phyloP scores from a whole-genome alignment of 2,329 filamentous ascomycete genomes.

The Samsoniella hepiali region DNA sequence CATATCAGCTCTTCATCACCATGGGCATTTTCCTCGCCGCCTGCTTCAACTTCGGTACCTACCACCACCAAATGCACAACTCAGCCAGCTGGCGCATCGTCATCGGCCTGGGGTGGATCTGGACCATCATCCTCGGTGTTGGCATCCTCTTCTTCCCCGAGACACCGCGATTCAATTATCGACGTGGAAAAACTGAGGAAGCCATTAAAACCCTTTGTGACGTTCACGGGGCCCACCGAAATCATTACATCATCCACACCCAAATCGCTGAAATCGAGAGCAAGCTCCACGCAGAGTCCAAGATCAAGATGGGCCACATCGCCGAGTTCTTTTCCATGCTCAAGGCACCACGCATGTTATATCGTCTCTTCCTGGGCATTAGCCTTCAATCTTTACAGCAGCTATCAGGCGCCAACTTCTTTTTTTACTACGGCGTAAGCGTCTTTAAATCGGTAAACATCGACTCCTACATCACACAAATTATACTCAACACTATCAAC shows the following conservation, averaged over 20 bases:
- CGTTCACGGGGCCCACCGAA: constrained; percentile 44
- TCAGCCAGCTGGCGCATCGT: constrained; percentile 60
- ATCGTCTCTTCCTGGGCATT: constrained; percentile 59
- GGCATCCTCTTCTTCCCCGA: constrained; percentile 51
- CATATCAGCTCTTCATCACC: constrained; percentile 71
- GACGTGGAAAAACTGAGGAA: constrained; percentile 44
- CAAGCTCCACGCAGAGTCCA: constrained; percentile 49
- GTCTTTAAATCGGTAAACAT: constrained; percentile 45
- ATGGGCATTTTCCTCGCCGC: constrained; percentile 62
- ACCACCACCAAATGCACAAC: constrained; percentile 39
- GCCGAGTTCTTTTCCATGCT: constrained; percentile 58
- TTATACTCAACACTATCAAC: constrained; percentile 66
- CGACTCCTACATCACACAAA: constrained; percentile 63
- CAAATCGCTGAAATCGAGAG: constrained; percentile 53
- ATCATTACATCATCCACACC: constrained; percentile 43
- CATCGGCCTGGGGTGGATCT: constrained; percentile 51
- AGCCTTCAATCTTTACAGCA: constrained; percentile 64
- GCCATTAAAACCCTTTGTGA: constrained; percentile 46
- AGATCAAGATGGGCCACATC: constrained; percentile 38
- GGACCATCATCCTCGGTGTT: constrained; percentile 45
- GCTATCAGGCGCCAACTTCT: constrained; percentile 59
- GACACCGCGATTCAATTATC: constrained; percentile 50
- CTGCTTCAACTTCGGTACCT: constrained; percentile 61
- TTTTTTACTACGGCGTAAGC: constrained; percentile 62
- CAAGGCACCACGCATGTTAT: constrained; percentile 60